Evolutionary conservation across 768 basidiomycete species (phyloP), one percentile per base, ranked within the genome.

Genomic region (Amyloporia xantha): DNA sequence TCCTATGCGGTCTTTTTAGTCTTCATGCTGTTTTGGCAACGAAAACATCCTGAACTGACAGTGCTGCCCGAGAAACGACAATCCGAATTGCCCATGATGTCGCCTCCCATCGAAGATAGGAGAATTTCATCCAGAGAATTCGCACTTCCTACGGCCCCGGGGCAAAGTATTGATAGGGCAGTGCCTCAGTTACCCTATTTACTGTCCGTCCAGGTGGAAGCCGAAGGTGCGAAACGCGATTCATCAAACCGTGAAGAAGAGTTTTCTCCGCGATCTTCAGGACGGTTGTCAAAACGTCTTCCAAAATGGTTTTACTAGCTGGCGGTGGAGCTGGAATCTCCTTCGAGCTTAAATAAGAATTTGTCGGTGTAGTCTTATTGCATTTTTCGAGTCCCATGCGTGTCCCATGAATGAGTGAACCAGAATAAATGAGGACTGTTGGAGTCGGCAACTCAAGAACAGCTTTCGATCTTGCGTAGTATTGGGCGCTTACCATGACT

Each of bases 11-110:
- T 47, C n/a, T 70, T 40, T 23, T 37, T 54, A 4, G 55, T 43
- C 5, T 50, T 49, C 21, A 59, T 70, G 50, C 60, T 71, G 37
- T 67, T 65, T 55, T 67, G 69, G 45, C 65, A 67, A 19, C 62
- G 63, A 3, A 62, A 61, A 33, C 52, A 48, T 25, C 21, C 47
- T 21, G 52, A 56, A 2, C 56, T 58, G 33, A 53, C 59, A 7
- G 41, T 54, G 20, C n/a, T 13, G 23, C 12, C 19, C 15, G 44
- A 48, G 40, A 57, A 54, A 35, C 56, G 48, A 3, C 36, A 52
- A 24, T 57, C 56, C 4, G 56, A 54, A 33, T 36, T 57, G 13
- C 56, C 56, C 2, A 57, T 57, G 48, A 54, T 54, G 53, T 28
- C 51, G 9, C 56, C 51, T 9, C 51, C 51, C 10, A 11, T 10